Base-by-base conservation (phyloP, 2,329 filamentous ascomycete species). In the Cercospora zeae-maydis region DNA sequence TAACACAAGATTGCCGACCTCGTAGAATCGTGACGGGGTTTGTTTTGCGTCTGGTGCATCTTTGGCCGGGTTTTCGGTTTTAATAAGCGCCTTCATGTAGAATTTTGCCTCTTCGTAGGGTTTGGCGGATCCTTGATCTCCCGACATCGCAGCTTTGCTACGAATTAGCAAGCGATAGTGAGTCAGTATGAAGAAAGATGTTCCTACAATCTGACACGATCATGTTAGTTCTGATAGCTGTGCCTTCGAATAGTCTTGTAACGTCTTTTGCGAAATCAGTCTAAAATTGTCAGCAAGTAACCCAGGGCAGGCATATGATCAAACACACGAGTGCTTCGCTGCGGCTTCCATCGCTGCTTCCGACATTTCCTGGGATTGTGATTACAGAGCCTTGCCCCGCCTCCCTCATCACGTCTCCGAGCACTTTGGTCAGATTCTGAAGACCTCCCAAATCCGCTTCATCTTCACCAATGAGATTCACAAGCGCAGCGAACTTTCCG, bases 11-110 rank as follows among this genome's bases (percentile, higher is more conserved):
- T 67, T 65, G 11, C 49, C 65, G 9, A 68, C 36, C n/a, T 69
- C 63, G 34, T 67, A 66, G 19, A 68, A 36, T 33, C 55, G 56
- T 31, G 59, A 31, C 11, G 64, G 60, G 27, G 61, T 49, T 36
- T 62, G 47, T 33, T 59, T 59, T 1, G 63, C 42, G n/a, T 58
- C 49, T 9, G 54, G 58, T 16, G 59, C 54, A 19, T 58, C 56
- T 39, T 64, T 64, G 3, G 30, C 31, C 7, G 59, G 27, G 19
- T 31, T 58, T 33, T 68, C 66, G 4, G 64, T 64, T 33, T 66
- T 67, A 21, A 66, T 62, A 4, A 69, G 61, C n/a, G 61, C 63
- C 4, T 53, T 60, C 66, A 69, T 68, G 33, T 68, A 54, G n/a
- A 16, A 31, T 53, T 65, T 63, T 3, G 67, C 66, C 27, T 66